Conservation (phyloP, 2,329 filamentous ascomycete genomes). For the Cordyceps tenuipes region DNA sequence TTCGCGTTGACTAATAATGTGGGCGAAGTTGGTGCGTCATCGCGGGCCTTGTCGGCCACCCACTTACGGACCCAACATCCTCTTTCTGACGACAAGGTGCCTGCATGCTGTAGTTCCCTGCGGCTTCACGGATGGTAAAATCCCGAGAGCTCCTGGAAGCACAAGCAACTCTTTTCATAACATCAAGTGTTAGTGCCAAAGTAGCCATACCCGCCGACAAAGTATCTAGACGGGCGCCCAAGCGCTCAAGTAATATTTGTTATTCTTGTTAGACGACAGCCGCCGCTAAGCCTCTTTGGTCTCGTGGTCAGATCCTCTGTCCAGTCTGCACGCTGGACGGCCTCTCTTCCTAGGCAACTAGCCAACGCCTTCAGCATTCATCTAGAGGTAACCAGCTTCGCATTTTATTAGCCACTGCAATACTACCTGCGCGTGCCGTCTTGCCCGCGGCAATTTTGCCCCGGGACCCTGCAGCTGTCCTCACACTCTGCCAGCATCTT, state of each 20-base stretch:
- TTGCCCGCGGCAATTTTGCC: not conserved
- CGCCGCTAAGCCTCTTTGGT: constrained; percentile 4
- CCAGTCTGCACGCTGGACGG: not conserved
- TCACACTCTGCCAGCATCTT: not conserved
- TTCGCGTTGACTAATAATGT: not conserved
- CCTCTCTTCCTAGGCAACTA: not conserved
- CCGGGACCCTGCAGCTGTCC: not conserved
- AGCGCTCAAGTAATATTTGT: not conserved
- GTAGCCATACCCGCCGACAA: not conserved
- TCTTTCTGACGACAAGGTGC: too few species aligned
- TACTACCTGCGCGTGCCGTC: not conserved
- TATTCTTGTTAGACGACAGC: not conserved
- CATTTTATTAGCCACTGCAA: constrained; percentile 4
- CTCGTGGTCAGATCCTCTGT: not conserved
- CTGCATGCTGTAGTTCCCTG: too few species aligned
- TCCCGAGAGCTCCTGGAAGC: too few species aligned
- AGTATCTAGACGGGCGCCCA: not conserved
- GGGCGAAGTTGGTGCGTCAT: not conserved
- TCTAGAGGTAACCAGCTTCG: not conserved
- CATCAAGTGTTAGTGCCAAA: too few species aligned
- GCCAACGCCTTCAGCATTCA: constrained; percentile 1
- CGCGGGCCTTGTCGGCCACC: too few species aligned
- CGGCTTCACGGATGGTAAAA: too few species aligned
- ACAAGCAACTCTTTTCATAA: too few species aligned
- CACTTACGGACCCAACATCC: too few species aligned